A percentile compares a stretch with the other conserved stretches of the same genome.
phyloP scores from a whole-genome alignment of 2,329 filamentous ascomycete genomes.

The Metarhizium album region DNA sequence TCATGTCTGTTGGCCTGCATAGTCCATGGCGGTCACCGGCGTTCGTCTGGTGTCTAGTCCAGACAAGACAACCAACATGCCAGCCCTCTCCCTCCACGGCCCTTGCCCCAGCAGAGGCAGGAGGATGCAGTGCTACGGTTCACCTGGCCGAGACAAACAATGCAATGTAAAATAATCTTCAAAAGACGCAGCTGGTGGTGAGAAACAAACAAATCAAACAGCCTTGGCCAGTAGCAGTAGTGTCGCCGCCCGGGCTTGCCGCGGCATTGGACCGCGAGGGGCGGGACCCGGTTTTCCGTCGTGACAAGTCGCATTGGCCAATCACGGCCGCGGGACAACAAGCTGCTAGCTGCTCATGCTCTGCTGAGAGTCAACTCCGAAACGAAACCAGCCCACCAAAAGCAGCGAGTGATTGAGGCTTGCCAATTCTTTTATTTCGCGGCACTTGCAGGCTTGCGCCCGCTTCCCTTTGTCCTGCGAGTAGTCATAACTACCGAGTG shows the following conservation, averaged over 20 bases:
- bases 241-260: neutral
- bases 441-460: neutral
- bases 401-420: neutral
- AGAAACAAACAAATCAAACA: neutral
- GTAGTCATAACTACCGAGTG: too few relatives aligned
- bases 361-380: constrained; percentile 7
- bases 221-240: neutral
- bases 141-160: constrained; percentile 1
- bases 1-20: too few relatives aligned
- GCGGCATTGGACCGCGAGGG: neutral
- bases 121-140: neutral
- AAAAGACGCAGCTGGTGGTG: neutral
- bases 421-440: neutral
- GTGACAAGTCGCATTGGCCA: constrained; percentile 1
- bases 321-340: constrained; percentile 5
- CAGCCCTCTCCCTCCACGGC: neutral
- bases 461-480: neutral
- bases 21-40: too few relatives aligned
- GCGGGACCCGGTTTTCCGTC: neutral
- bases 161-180: neutral
- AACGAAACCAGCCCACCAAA: too few relatives aligned
- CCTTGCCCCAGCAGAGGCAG: neutral
- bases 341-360: too few relatives aligned
- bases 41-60: too few relatives aligned
- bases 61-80: too few relatives aligned